Evolutionary conservation across 352 stramenopile species (phyloP), one percentile per base, ranked within the genome.

Genomic region (Peronosclerospora sorghi): DNA sequence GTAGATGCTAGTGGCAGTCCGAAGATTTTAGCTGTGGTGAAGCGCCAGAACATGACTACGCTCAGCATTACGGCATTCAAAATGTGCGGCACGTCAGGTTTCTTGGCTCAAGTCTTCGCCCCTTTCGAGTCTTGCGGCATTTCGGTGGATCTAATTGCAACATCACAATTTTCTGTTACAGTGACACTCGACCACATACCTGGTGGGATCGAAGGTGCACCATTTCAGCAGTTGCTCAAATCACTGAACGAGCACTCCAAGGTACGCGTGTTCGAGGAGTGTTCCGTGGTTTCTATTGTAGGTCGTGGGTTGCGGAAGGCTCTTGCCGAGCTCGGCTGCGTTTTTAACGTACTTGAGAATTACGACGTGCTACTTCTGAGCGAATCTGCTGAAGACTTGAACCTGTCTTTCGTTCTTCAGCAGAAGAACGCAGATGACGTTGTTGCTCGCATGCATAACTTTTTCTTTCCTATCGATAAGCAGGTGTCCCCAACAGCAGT

Each of bases 171-270:
- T 53, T 89, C 82, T 9, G 82, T 94, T 23, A 90, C 75, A 1
- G 73, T 92, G 26, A 94, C 82, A 30, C 56, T 94, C 14, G 82
- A 94, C 42, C 77, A 92, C 46, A 89, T 94, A 34, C 82, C 82
- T 1, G 82, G 80, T 24, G 82, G 82, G 9, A 53, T 86, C 17
- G 51, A 73, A 6, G 82, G 82, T 21, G 59, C 67, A 6, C 65
- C 73, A 28, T 93, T 94, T 60, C 49, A 72, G 39, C 53, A 65
- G 13, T 49, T 94, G 40, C 47, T 93, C 0, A 56, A 82, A 30
- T 62, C 62, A 14, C 53, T 94, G 12, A 69, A 86, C 24, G 45
- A 67, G 18, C 74, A 88, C 51, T 83, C 73, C 19, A 75, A 73
- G 35, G 80, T 94, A 20, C 59, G 77, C 12, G 80, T 92, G 17